Evolutionary conservation across 2,329 filamentous ascomycete genomes (phyloP), one percentile per base, ranked within the genome.

Genomic region (Colletotrichum somersetense): DNA sequence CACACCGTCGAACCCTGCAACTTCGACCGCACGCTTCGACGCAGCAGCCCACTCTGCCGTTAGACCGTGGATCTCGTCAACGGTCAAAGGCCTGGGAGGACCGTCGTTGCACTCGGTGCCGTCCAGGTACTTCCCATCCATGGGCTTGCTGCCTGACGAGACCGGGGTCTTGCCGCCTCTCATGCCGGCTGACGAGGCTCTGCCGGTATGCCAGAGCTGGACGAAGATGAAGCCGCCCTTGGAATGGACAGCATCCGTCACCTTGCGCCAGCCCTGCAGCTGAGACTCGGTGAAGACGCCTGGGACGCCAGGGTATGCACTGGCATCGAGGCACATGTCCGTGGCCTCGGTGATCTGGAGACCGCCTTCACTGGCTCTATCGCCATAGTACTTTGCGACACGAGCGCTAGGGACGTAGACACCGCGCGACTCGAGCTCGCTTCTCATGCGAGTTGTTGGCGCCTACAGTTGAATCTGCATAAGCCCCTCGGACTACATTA

Each of bases 1-100:
- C 55, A 95, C 88, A 0, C 89, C 90, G 75, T 96, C 93, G 33
- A 92, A 91, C 0, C 93, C 93, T 1, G 89, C 89, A 75, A 62
- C 74, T 0, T 84, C 83, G 0, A 93, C 79, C 0, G 92, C 87
- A 6, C 89, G 84, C 74, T 85, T 84, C 0, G 86, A 81, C 0
- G 87, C 87, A 0, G 81, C 83, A 0, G 84, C 87, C 79, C 87
- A 94, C 0, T 88, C 88, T 0, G 80, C 78, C 74, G 91, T 90
- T 71, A 91, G 84, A 1, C 85, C 79, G 61, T 89, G 82, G 64
- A 95, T 94, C 42, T 94, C 91, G 0, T 86, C 80, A 10, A 87
- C 80, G 0, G 88, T 91, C 88, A 95, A 88, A 2, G 86, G 88
- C 62, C 87, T 88, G 0, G 92, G 92, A 0, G 87, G 85, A 0